Evolutionary conservation across 2,329 filamentous ascomycete genomes (phyloP), one percentile per base, ranked within the genome.

Genomic region (Colletotrichum caudatum): DNA sequence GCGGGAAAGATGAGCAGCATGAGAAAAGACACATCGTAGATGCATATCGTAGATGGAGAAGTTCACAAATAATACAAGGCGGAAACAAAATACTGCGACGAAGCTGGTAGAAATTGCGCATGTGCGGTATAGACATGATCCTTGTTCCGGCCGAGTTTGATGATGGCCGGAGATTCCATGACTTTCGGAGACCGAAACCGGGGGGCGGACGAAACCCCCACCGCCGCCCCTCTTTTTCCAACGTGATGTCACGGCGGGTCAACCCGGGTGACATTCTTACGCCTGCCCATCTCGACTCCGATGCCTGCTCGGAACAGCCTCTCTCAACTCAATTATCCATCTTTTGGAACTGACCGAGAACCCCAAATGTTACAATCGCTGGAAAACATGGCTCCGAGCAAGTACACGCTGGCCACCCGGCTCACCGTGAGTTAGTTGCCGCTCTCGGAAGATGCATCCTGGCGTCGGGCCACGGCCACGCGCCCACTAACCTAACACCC

Each of bases 201-300:
- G 64, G 41, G 44, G 41, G 41, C 69, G 69, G 69, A 16, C 29
- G 33, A 59, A 26, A 37, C 53, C 64, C 6, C 69, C 69, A 58
- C 64, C 59, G 23, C 23, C 53, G 69, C 69, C 69, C 69, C 69
- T 59, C 69, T 63, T 64, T 64, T 39, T n/a, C 11, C 65, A 71
- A 53, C 65, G 69, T 71, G 69, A 71, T 71, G 69, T 71, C 69
- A 71, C 69, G 69, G 69, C 69, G 69, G 69, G 69, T 62, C 65
- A 71, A n/a, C 35, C 46, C 53, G 69, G 58, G 35, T n/a, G 46
- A 44, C 35, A n/a, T 18, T 41, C 41, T 41, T 39, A 5, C 48
- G 23, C 29, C 18, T 29, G 16, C n/a, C 33, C 44, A 20, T 46
- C 44, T 48, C 37, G 62, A 59, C 53, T 58, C 53, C 51, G 64